Evolutionary conservation across 2,329 filamentous ascomycete genomes (phyloP).

Genomic region (Thielaviopsis ethacetica): DNA sequence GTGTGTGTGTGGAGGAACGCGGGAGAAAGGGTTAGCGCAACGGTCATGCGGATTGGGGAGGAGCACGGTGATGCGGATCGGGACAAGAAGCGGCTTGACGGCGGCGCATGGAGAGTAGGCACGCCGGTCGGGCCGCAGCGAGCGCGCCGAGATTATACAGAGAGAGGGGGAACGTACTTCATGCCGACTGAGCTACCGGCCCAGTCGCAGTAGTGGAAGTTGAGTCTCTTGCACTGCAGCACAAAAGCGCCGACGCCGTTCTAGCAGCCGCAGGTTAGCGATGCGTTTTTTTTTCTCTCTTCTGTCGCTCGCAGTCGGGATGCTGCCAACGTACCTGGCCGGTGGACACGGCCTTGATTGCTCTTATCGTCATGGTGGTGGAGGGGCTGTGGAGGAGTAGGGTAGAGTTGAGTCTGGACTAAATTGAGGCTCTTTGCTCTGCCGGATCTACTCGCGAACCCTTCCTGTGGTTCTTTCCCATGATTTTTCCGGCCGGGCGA

Average conservation of each 20-base stretch:
- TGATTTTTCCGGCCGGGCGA: background rate
- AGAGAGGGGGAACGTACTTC: slow-evolving; percentile 73
- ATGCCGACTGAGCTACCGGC: slow-evolving; percentile 86
- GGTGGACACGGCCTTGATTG: slow-evolving; percentile 33
- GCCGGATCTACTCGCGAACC: background rate
- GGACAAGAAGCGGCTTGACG: too few species aligned
- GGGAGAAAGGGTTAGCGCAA: too few species aligned
- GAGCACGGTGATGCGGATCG: too few species aligned
- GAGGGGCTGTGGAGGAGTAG: background rate
- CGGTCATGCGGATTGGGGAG: too few species aligned
- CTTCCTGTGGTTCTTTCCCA: background rate
- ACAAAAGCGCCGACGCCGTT: slow-evolving; percentile 96
- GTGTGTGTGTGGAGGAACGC: background rate
- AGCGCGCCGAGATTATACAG: too few species aligned
- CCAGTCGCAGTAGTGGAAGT: slow-evolving; percentile 96
- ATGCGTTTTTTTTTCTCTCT: slow-evolving; percentile 7
- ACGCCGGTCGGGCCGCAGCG: too few species aligned
- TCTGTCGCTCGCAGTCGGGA: too few species aligned
- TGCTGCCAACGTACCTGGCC: slow-evolving; percentile 30
- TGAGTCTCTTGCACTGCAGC: slow-evolving; percentile 87
- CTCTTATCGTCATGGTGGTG: slow-evolving; percentile 37
- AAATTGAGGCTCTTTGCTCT: too few species aligned
- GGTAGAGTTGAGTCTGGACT: too few species aligned
- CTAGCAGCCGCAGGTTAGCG: slow-evolving; percentile 26
- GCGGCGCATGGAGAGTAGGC: too few species aligned